Conservation (phyloP, 148 eudicot species). For the Drosera capensis region DNA sequence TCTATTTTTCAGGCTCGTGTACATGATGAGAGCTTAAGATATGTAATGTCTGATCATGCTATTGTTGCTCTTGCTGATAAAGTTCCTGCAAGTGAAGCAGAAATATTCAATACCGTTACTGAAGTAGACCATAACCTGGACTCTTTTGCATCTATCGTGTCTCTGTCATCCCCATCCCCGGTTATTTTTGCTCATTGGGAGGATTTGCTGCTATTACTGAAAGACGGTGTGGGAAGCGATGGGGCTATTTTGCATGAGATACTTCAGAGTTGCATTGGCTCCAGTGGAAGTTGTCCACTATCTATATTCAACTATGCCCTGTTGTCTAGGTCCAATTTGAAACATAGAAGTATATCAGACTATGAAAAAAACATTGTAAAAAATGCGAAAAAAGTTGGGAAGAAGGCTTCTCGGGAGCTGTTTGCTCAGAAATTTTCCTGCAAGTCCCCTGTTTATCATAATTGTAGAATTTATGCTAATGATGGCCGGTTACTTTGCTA, state of each 20-base stretch:
- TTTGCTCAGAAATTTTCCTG: slow-evolving; percentile 95
- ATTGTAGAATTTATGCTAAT: slow-evolving; percentile 91
- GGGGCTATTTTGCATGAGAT: slow-evolving; percentile 32
- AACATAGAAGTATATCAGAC: slow-evolving; percentile 21
- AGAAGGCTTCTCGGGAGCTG: slow-evolving; percentile 61
- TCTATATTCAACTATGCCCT: slow-evolving; percentile 61
- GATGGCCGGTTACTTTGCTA: slow-evolving; percentile 88
- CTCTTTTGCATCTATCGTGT: slow-evolving; percentile 11
- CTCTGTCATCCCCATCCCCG: slow-evolving; percentile 48
- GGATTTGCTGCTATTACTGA: slow-evolving; percentile 36
- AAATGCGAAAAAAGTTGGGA: slow-evolving; percentile 33
- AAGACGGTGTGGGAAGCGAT: slow-evolving; percentile 19
- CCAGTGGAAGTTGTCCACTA: slow-evolving; percentile 62
- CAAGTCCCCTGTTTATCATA: slow-evolving; percentile 94
- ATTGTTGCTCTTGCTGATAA: slow-evolving; percentile 56
- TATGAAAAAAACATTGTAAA: slow-evolving; percentile 32
- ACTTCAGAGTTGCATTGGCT: slow-evolving; percentile 57
- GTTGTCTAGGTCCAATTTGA: slow-evolving; percentile 35
- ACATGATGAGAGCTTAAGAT: slow-evolving; percentile 96
- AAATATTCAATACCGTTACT: slow-evolving; percentile 29
- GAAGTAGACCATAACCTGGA: slow-evolving; percentile 49
- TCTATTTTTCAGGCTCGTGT: slow-evolving; percentile 63
- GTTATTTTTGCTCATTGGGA: slow-evolving; percentile 65
- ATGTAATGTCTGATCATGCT: slow-evolving; percentile 69
- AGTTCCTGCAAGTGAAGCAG: slow-evolving; percentile 34